Conservation (phyloP, 345 rosid species). For the Kandelia obovata region DNA sequence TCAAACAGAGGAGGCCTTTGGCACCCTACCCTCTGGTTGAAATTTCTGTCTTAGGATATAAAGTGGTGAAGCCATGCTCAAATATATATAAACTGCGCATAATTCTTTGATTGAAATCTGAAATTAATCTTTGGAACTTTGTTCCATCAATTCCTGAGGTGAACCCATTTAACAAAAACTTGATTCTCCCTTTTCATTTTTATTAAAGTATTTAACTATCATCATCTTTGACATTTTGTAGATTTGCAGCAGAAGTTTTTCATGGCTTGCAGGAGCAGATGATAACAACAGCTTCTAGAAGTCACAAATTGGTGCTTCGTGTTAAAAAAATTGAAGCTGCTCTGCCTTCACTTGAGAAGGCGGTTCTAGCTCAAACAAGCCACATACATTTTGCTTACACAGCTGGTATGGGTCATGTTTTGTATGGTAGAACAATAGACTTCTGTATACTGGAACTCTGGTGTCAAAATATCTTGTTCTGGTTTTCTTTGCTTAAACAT, state of each 20-base stretch:
- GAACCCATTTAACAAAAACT: no score
- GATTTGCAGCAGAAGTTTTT: constrained; percentile 92
- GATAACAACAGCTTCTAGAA: constrained; percentile 73
- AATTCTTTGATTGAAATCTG: no score
- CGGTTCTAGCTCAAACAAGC: constrained; percentile 73
- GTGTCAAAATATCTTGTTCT: no score
- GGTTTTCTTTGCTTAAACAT: no score
- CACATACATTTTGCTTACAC: constrained; percentile 93
- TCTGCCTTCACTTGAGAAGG: constrained; percentile 79
- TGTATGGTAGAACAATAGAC: background rate
- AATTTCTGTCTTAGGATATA: no score
- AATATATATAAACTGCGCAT: no score
- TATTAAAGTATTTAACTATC: background rate
- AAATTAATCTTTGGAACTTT: no score
- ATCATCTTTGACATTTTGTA: constrained; percentile 22
- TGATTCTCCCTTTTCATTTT: background rate
- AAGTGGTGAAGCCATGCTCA: no score
- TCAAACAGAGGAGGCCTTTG: no score
- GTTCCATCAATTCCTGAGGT: no score
- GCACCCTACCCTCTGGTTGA: no score
- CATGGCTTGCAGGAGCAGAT: constrained; percentile 91
- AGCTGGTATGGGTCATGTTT: constrained; percentile 59
- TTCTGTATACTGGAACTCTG: background rate
- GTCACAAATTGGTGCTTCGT: constrained; percentile 65
- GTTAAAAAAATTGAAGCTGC: constrained; percentile 71